Percentiles rank a stretch among this genome's conserved stretches.
Evolutionary conservation across 192 early-diverging fungal species (phyloP).

Genomic region (Backusella tarrabulga): DNA sequence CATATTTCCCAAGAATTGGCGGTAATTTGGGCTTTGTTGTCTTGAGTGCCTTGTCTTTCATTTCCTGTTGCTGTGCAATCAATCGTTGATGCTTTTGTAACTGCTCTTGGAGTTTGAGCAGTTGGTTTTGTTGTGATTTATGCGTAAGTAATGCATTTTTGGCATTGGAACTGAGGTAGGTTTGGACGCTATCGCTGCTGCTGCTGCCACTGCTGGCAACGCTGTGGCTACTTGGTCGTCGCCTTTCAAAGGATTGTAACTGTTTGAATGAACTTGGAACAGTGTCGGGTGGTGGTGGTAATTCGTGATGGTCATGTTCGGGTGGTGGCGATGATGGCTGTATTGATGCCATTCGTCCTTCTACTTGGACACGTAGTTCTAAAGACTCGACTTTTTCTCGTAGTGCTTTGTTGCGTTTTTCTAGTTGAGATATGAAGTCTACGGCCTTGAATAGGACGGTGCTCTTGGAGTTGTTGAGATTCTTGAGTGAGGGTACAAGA

Average conservation of each 20-base stretch:
- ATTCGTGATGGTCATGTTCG: background rate
- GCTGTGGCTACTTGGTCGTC: background rate
- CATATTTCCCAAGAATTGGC: conserved; percentile 12
- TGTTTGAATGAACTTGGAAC: background rate
- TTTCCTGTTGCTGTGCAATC: conserved; percentile 18
- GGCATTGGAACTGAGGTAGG: background rate
- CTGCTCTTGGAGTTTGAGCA: conserved; percentile 14
- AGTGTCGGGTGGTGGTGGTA: background rate
- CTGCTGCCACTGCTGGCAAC: background rate
- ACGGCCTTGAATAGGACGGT: conserved; percentile 70
- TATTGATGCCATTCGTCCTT: conserved; percentile 1
- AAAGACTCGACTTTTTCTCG: conserved; percentile 23
- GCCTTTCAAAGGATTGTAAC: background rate
- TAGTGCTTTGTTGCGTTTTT: conserved; percentile 48
- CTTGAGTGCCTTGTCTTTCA: conserved; percentile 3
- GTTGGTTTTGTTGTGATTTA: conserved; percentile 20
- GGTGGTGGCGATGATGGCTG: background rate
- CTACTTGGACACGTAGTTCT: conserved; percentile 32
- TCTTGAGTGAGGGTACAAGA: conserved; percentile 81
- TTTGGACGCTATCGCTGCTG: background rate
- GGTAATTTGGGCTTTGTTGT: background rate
- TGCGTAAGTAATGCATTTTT: conserved; percentile 16
- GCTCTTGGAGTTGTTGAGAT: conserved; percentile 65
- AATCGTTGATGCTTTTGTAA: conserved; percentile 14
- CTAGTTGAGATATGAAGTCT: conserved; percentile 64